phyloP scores from a whole-genome alignment of 495 filamentous ascomycete genomes.

The Chaetomium tenue region DNA sequence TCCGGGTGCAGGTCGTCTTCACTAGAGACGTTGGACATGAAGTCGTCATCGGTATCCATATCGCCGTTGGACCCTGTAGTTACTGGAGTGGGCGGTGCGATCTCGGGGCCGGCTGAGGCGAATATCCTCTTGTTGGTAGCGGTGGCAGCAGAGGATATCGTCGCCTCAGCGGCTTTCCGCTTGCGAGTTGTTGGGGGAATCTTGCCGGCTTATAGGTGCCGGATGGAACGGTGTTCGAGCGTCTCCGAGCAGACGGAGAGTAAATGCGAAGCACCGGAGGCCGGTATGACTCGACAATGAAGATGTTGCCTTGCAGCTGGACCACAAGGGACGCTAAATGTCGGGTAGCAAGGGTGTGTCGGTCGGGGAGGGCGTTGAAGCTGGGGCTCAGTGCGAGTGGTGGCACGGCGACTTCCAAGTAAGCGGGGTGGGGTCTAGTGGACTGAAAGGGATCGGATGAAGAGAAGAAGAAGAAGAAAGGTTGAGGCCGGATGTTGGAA shows the following conservation, averaged over 20 bases:
- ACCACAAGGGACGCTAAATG: neutral
- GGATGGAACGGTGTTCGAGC: slow-evolving; percentile 11
- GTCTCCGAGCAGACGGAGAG: slow-evolving; percentile 16
- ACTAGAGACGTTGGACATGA: slow-evolving; percentile 81
- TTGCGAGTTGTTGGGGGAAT: slow-evolving; percentile 72
- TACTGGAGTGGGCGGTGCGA: slow-evolving; percentile 56
- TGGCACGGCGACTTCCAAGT: neutral
- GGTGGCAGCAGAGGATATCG: slow-evolving; percentile 48
- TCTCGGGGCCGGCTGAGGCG: slow-evolving; percentile 48
- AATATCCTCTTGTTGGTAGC: slow-evolving; percentile 53
- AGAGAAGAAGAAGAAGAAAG: neutral
- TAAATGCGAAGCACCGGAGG: neutral
- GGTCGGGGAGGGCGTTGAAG: neutral
- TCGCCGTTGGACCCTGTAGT: slow-evolving; percentile 57
- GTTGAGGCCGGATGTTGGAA: neutral
- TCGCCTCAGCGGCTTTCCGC: slow-evolving; percentile 86
- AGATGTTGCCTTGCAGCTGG: neutral
- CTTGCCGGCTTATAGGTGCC: slow-evolving; percentile 43
- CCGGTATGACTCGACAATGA: slow-evolving; percentile 1
- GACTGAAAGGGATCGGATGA: neutral
- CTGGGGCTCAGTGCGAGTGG: neutral
- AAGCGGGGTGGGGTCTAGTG: neutral
- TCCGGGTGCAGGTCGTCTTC: slow-evolving; percentile 70
- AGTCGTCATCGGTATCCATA: slow-evolving; percentile 98
- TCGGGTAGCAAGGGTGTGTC: neutral